These are phyloP conservation scores for Gloeophyllum trabeum DNA, from an alignment of 768 basidiomycete genomes.

Conservation along the genomic window DNA sequence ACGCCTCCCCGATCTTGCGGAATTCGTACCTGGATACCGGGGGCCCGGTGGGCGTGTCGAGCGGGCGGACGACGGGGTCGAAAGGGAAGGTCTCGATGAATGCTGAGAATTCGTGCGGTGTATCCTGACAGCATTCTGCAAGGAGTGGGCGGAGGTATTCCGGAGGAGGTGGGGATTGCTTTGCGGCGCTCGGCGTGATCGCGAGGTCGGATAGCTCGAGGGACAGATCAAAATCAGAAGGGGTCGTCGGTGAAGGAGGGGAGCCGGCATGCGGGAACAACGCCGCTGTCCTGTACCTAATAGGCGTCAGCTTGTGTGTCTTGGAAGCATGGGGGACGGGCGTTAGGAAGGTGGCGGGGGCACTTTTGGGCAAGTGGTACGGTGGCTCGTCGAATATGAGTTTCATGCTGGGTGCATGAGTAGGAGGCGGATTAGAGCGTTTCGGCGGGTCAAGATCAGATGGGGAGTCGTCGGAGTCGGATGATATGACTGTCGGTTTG, in stretches of 20 bases:
- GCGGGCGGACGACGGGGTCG: conserved; percentile 48
- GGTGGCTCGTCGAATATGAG: too few species aligned
- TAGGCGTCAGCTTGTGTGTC: conserved; percentile 59
- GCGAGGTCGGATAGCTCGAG: conserved; percentile 34
- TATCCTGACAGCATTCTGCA: conserved; percentile 59
- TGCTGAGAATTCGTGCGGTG: conserved; percentile 67
- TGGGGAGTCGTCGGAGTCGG: conserved; percentile 39
- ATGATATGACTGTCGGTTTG: background rate
- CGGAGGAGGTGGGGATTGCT: too few species aligned
- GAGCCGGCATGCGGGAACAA: conserved; percentile 27
- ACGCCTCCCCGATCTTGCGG: conserved; percentile 90
- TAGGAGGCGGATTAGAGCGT: too few species aligned
- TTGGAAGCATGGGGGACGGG: conserved; percentile 16
- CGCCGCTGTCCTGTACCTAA: conserved; percentile 29
- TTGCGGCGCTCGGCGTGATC: conserved; percentile 14
- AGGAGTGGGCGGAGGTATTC: conserved; percentile 52
- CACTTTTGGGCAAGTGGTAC: too few species aligned
- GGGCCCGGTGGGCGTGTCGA: conserved; percentile 15
- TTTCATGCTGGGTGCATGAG: too few species aligned
- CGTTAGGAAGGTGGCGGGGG: too few species aligned
- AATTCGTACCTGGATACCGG: conserved; percentile 26
- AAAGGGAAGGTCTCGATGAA: conserved; percentile 76
- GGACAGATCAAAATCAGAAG: conserved; percentile 39
- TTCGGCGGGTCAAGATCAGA: too few species aligned
- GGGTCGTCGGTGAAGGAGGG: conserved; percentile 44